Evolutionary conservation across 345 rosid species (phyloP), one percentile per base, ranked within the genome.

Genomic region (Gynandropsis gynandra): DNA sequence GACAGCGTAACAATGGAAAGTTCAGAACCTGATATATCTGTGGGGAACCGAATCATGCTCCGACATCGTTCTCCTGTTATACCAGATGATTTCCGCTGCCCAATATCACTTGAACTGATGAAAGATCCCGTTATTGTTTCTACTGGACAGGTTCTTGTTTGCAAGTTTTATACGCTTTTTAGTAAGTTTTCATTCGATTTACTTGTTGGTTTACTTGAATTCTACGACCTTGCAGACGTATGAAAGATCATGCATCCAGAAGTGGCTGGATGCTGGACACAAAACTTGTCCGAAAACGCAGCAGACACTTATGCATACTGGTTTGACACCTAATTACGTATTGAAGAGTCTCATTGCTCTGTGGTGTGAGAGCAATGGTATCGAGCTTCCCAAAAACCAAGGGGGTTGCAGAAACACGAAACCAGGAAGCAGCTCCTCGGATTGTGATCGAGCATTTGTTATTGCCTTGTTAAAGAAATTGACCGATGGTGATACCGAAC

Each of bases 91-190:
- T 92, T 92, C 39, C 95, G 94, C 11, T 92, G 98, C 71, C 97
- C 98, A 0, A 87, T 92, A 67, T 92, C 98, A 54, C 95, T 92
- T 37, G 98, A 92, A 67, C 67, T 87, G 68, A 92, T 87, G 98
- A 87, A 78, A 68, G 97, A 92, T 77, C 98, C 98, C 8, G 98
- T 92, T 9, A 92, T 92, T 13, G 87, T 92, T 60, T 92, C 98
- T 32, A 87, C 98, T 14, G 98, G 98, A 64, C 98, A 92, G 97
- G 97, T 92, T 38, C 62, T 48, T 8, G 42, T 11, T 55, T 17
- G 16, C 60, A 33, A 39, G 33, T 16, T 65, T 49, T 5, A 18
- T 52, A 11, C 39, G 42, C 50, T 40, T 20, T 53, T 19, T 42
- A 4, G 19, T 40, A 43, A 65, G 29, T 50, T 63, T 48, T 50